Conservation (phyloP, 371 early-diverging fungal species). For the Synchytrium microbalum region DNA sequence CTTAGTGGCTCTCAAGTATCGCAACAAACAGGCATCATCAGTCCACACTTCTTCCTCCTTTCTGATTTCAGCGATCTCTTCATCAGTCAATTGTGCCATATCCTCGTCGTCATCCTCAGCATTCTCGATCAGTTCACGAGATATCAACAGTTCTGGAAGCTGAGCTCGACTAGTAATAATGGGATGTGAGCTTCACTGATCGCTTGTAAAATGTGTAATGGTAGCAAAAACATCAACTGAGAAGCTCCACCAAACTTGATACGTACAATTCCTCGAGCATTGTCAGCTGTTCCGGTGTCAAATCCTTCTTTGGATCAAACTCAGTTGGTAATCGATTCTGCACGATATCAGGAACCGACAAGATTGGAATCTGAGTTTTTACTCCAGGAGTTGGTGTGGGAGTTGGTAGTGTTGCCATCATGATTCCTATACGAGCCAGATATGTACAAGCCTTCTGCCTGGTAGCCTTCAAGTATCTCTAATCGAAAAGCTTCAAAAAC, state of each 20-base stretch:
- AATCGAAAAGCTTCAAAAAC: too few species aligned
- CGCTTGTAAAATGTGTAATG: neutral
- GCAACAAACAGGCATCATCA: constrained; percentile 31
- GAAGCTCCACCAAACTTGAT: too few species aligned
- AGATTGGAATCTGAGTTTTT: neutral
- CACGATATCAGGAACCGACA: neutral
- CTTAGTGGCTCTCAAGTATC: constrained; percentile 72
- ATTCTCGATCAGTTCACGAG: too few species aligned
- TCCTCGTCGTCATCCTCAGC: neutral
- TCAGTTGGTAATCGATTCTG: neutral
- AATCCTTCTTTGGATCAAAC: neutral
- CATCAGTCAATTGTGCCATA: neutral
- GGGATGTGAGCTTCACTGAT: neutral
- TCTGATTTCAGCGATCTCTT: neutral
- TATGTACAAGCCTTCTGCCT: too few species aligned
- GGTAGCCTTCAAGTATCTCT: too few species aligned
- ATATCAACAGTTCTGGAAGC: neutral
- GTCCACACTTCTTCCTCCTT: constrained; percentile 22
- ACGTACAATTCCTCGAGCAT: neutral
- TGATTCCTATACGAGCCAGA: too few species aligned
- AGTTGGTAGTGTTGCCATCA: neutral
- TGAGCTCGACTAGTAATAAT: neutral
- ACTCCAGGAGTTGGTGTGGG: neutral
- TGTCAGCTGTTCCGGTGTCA: neutral
- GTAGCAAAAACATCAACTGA: neutral